Evolutionary conservation across 306 rosid genomes (phyloP).

Genomic region (Sicyos baderoa): DNA sequence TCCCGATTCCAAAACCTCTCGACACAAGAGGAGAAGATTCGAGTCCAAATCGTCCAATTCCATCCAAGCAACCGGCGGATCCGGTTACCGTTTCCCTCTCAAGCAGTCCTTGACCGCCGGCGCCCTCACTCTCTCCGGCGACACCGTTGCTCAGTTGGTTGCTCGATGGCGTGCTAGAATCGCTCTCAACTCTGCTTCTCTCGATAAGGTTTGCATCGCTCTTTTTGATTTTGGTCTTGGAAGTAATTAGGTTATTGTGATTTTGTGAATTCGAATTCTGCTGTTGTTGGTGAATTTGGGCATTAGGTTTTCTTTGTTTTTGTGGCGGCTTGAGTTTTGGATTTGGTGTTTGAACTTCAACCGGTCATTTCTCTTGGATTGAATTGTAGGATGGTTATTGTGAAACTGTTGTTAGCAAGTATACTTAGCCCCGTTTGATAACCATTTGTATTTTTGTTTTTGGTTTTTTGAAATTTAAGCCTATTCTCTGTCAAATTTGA

Average conservation of each 20-base stretch:
- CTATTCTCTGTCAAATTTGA: no score
- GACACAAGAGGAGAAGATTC: conserved; percentile 32
- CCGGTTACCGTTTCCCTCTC: conserved; percentile 53
- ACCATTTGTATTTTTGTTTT: no score
- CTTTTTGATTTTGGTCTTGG: conserved; percentile 20
- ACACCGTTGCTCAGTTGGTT: conserved; percentile 46
- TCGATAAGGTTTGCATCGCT: background rate
- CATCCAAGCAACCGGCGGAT: conserved; percentile 36
- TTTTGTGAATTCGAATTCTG: background rate
- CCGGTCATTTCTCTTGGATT: no score
- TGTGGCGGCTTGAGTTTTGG: no score
- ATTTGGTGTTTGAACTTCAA: no score
- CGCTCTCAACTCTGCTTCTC: background rate
- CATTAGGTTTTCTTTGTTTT: background rate
- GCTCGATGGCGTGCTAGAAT: conserved; percentile 28
- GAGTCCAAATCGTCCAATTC: conserved; percentile 40
- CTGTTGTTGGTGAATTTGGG: background rate
- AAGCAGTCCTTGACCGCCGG: conserved; percentile 74
- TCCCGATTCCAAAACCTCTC: conserved; percentile 24
- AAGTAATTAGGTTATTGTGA: background rate
- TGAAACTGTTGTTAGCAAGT: background rate
- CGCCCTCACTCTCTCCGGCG: conserved; percentile 44
- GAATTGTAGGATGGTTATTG: no score
- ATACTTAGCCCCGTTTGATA: no score
- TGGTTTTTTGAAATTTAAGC: no score